A percentile compares a stretch with the other conserved stretches of the same genome.
Evolutionary conservation across 768 basidiomycete species (phyloP).

Genomic region (Thelephora aurantiotincta): DNA sequence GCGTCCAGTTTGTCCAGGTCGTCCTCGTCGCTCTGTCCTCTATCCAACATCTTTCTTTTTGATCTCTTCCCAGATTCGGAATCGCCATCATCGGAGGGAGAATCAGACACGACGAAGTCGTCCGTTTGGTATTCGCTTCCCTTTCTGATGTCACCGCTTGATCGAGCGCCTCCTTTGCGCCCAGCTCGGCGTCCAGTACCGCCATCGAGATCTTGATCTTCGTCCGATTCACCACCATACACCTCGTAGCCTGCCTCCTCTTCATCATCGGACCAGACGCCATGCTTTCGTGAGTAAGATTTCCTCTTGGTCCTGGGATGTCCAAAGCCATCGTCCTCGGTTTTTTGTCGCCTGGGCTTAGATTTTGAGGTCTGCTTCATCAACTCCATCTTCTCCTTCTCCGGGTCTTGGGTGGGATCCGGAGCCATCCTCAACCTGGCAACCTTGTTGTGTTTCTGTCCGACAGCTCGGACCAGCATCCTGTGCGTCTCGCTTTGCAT

Average conservation of each 20-base stretch:
- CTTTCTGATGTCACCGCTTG: slow-evolving; percentile 26
- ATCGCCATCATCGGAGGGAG: slow-evolving; percentile 46
- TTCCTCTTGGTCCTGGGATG: slow-evolving; percentile 32
- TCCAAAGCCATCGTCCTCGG: slow-evolving; percentile 32
- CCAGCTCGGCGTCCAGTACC: slow-evolving; percentile 11
- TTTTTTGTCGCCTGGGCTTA: slow-evolving; percentile 45
- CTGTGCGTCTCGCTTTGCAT: slow-evolving; percentile 87
- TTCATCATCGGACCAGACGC: slow-evolving; percentile 49
- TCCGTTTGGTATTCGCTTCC: slow-evolving; percentile 70
- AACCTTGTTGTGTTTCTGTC: slow-evolving; percentile 72
- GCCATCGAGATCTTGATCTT: slow-evolving; percentile 50
- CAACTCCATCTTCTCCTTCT: slow-evolving; percentile 57
- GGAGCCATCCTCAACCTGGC: slow-evolving; percentile 68
- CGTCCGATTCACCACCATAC: slow-evolving; percentile 19
- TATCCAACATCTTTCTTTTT: slow-evolving; percentile 21
- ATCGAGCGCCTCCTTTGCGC: slow-evolving; percentile 15
- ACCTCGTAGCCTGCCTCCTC: slow-evolving; percentile 27
- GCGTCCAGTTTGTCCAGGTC: slow-evolving; percentile 63
- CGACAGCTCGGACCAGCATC: slow-evolving; percentile 76
- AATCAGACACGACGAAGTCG: slow-evolving; percentile 75
- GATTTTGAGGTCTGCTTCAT: slow-evolving; percentile 42
- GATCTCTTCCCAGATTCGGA: slow-evolving; percentile 13
- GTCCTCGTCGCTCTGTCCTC: slow-evolving; percentile 34
- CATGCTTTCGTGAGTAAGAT: slow-evolving; percentile 26
- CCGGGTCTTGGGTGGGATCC: slow-evolving; percentile 66